Evolutionary conservation across 495 filamentous ascomycete species (phyloP).

Genomic region (Lineolata rhizophorae): DNA sequence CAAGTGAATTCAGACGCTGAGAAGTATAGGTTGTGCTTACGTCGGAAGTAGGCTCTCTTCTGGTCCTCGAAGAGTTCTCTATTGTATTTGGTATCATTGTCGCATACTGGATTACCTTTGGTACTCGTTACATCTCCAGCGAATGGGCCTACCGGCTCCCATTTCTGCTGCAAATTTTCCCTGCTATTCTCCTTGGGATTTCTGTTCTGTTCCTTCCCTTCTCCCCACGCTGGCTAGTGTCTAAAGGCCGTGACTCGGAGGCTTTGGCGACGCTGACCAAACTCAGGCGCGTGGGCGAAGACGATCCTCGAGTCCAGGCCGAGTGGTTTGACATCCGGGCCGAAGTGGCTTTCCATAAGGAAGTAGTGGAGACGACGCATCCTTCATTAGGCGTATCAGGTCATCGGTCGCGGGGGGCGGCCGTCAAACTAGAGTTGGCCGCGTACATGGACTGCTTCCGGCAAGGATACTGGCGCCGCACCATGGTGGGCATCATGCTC

Average conservation of each 20-base stretch:
- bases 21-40: no score
- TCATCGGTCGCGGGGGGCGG: no score
- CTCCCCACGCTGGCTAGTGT: conserved; percentile 14
- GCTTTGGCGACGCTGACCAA: conserved; percentile 10
- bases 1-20: no score
- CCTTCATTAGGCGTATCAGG: conserved; percentile 13
- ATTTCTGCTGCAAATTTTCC: conserved; percentile 15
- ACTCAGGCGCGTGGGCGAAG: conserved; percentile 10
- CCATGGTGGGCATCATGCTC: conserved; percentile 28
- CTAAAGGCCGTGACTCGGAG: conserved; percentile 13
- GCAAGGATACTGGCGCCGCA: conserved; percentile 30
- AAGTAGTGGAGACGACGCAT: conserved; percentile 9
- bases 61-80: conserved; percentile 16
- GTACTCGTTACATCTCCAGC: conserved; percentile 11
- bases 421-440: conserved; percentile 8
- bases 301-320: conserved; percentile 10
- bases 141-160: conserved; percentile 16
- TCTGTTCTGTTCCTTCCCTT: conserved; percentile 14
- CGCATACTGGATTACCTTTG: conserved; percentile 17
- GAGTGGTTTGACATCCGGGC: conserved; percentile 17
- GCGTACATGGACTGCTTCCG: conserved; percentile 16
- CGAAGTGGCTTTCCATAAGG: conserved; percentile 13
- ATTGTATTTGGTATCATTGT: conserved; percentile 17
- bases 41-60: no score
- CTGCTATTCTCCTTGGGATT: conserved; percentile 13